A percentile compares a stretch with the other conserved stretches of the same genome.
phyloP scores from a whole-genome alignment of 257 asterid genomes.

The Lantana camara region DNA sequence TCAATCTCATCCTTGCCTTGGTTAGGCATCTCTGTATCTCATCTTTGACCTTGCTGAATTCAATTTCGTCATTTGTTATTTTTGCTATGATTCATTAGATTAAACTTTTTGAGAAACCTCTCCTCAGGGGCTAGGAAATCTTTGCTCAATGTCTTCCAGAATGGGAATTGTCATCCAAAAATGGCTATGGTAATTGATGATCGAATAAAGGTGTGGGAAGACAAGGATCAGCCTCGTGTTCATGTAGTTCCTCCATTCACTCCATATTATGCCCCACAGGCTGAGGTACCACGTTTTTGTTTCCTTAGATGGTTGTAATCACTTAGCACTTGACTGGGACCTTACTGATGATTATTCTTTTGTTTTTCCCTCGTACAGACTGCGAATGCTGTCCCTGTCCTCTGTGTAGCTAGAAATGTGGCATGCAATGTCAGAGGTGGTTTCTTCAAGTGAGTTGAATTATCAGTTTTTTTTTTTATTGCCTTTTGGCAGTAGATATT shows the following conservation, averaged over 20 bases:
- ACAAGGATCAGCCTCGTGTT: slow-evolving; percentile 95
- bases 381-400: slow-evolving; percentile 89
- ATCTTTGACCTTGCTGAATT: slow-evolving; percentile 12
- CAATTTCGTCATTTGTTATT: slow-evolving; percentile 10
- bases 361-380: slow-evolving; percentile 42
- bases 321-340: slow-evolving; percentile 9
- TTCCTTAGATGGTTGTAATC: slow-evolving; percentile 21
- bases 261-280: slow-evolving; percentile 99
- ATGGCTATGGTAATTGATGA: slow-evolving; percentile 99
- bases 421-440: slow-evolving; percentile 98
- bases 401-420: slow-evolving; percentile 97
- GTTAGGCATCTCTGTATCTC: slow-evolving; percentile 5
- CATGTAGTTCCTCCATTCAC: slow-evolving; percentile 97
- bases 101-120: neutral
- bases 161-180: slow-evolving; percentile 90
- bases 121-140: slow-evolving; percentile 86
- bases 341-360: slow-evolving; percentile 6
- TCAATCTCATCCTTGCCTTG: neutral
- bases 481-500: slow-evolving; percentile 22
- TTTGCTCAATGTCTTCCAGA: slow-evolving; percentile 82
- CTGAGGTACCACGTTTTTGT: slow-evolving; percentile 68
- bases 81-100: slow-evolving; percentile 2
- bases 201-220: slow-evolving; percentile 97
- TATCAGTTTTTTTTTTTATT: slow-evolving; percentile 17
- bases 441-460: slow-evolving; percentile 77